Evolutionary conservation across 352 stramenopile genomes (phyloP), one percentile per base, ranked within the genome.

Genomic region (Pythium plurisporium): DNA sequence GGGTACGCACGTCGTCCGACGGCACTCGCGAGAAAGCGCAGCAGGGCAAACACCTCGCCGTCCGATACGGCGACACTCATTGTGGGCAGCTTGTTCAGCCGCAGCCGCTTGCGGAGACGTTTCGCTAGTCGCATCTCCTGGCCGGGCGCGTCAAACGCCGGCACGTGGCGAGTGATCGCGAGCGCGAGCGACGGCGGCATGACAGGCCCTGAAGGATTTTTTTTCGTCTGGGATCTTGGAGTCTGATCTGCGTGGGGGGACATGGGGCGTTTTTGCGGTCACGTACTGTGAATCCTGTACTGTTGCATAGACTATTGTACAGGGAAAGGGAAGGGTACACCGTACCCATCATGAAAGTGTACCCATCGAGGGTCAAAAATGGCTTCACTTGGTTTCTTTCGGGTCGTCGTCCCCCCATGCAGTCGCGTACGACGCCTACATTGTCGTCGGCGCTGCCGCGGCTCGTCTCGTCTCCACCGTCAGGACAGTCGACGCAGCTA

Each of bases 101-200:
- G 10, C 5, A 69, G 37, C 14, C 8, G 30, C 43, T 58, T 56
- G 36, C 69, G 58, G 9, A 82, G 26, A 9, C 31, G 49, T 23
- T 43, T 62, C 29, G 74, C 37, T 6, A 55, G 50, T 22, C 44
- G 57, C 9, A 22, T 58, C 55, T 86, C 76, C 0, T 43, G 36
- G 14, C 76, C 69, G 2, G 70, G 67, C n/a, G 67, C 34, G 51
- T 80, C 76, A 55, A 82, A 86, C 2, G 76, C 71, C 33, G 67
- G 47, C 23, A 82, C 70, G 23, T 50, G 59, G 17, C 68, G 65
- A 6, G 42, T 23, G 17, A 49, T 57, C 11, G 49, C 73, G 17
- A 86, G 51, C n/a, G 52, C 60, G 14, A 73, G 15, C 46, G 37
- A 4, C 29, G 27, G 42, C 38, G 30, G 17, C 42, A 10, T 12